Percentiles rank a stretch among this genome's conserved stretches.
phyloP scores from a whole-genome alignment of 768 basidiomycete species.

The Scleroderma bovista region DNA sequence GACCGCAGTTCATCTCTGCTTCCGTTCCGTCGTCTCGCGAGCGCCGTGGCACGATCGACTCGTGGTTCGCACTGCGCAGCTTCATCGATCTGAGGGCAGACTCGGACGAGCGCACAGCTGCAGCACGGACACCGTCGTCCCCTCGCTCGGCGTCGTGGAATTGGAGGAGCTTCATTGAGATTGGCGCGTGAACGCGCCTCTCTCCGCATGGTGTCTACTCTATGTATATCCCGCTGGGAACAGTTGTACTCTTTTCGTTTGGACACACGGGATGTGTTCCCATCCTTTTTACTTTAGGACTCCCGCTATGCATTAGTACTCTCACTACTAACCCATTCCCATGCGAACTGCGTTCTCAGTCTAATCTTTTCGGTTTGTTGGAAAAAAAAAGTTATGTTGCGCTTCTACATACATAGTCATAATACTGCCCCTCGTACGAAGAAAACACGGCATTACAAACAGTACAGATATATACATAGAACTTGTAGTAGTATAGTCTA shows the following conservation, averaged over 20 bases:
- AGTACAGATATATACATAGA: too few relatives aligned
- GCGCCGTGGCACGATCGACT: constrained; percentile 40
- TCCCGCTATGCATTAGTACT: too few relatives aligned
- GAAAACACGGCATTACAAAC: too few relatives aligned
- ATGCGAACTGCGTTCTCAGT: too few relatives aligned
- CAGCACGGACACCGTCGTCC: too few relatives aligned
- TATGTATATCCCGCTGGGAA: constrained; percentile 5
- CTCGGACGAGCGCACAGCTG: constrained; percentile 13
- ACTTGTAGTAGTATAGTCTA: too few relatives aligned
- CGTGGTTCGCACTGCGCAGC: constrained; percentile 53
- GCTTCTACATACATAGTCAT: too few relatives aligned
- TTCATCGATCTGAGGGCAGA: constrained; percentile 62
- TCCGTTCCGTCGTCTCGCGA: constrained; percentile 6
- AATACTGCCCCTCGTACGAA: too few relatives aligned
- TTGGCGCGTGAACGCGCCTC: constrained; percentile 32
- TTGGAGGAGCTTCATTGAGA: constrained; percentile 64
- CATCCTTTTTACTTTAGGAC: constrained; percentile 1
- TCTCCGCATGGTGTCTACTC: too few relatives aligned
- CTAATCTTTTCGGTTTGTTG: too few relatives aligned
- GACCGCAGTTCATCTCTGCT: neutral
- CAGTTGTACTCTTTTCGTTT: constrained; percentile 7
- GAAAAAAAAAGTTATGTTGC: too few relatives aligned
- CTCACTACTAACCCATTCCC: too few relatives aligned
- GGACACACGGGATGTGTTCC: constrained; percentile 8
- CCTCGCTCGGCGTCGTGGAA: constrained; percentile 33